A percentile compares a stretch with the other conserved stretches of the same genome.
Evolutionary conservation across 306 rosid species (phyloP).

Genomic region (Lablab purpureus): DNA sequence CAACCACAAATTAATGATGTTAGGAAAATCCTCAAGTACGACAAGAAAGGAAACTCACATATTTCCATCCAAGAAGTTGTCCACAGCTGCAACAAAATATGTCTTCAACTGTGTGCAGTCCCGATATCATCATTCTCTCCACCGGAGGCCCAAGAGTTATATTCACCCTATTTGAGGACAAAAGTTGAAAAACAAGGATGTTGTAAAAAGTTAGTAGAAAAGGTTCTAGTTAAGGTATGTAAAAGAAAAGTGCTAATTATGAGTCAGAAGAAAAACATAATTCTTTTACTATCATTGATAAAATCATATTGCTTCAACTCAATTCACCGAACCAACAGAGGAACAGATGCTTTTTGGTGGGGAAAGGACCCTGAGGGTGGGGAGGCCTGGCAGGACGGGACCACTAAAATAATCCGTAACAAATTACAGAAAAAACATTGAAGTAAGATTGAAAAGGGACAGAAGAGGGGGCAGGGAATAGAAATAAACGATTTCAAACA

Average conservation of each 20-base stretch:
- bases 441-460: neutral
- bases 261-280: constrained; percentile 25
- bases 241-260: neutral
- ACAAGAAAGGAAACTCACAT: constrained; percentile 60
- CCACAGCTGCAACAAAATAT: constrained; percentile 88
- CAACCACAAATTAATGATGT: constrained; percentile 4
- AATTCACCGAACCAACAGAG: constrained; percentile 29
- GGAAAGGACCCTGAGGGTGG: neutral
- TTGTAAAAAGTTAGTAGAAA: constrained; percentile 18
- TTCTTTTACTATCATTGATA: neutral
- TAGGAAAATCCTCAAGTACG: neutral
- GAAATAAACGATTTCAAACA: constrained; percentile 25
- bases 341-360: constrained; percentile 15
- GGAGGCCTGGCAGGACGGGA: neutral
- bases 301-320: neutral
- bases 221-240: constrained; percentile 11
- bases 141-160: constrained; percentile 68
- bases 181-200: constrained; percentile 38
- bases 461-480: neutral
- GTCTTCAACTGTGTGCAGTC: constrained; percentile 89
- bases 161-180: constrained; percentile 69
- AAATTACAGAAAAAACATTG: constrained; percentile 9
- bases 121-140: constrained; percentile 82
- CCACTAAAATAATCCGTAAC: constrained; percentile 14
- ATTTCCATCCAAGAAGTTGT: constrained; percentile 94